These are phyloP conservation scores for Camellia oleifera DNA, from an alignment of 179 eudicot genomes.

Conservation along the genomic window DNA sequence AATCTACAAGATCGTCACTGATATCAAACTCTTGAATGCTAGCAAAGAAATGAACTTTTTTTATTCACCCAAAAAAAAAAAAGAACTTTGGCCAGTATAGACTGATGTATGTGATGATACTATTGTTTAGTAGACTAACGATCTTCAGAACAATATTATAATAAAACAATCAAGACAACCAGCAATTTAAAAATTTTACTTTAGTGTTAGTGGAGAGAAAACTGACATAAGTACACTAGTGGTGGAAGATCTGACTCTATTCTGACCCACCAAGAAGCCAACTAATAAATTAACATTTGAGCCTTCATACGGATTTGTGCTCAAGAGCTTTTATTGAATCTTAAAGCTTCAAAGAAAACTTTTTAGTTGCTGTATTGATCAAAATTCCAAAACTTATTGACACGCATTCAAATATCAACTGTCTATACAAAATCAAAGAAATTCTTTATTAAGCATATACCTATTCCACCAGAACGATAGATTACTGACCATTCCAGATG, in stretches of 20 bases:
- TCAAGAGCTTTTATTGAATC: background rate
- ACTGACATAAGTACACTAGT: slow-evolving; percentile 1
- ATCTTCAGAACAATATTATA: background rate
- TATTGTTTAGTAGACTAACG: background rate
- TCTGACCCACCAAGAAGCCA: background rate
- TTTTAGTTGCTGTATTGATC: background rate
- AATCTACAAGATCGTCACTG: background rate
- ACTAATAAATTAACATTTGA: background rate
- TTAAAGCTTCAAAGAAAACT: background rate
- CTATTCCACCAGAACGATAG: background rate
- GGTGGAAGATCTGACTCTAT: slow-evolving; percentile 5
- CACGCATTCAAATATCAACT: background rate
- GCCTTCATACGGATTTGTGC: background rate
- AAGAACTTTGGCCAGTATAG: background rate
- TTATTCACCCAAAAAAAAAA: too few species aligned
- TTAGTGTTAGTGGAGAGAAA: background rate
- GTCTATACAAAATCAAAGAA: background rate
- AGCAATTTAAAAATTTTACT: background rate
- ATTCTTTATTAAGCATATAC: background rate
- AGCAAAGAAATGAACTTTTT: background rate
- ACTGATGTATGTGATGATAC: background rate
- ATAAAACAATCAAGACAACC: background rate
- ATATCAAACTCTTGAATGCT: background rate
- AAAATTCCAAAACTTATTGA: background rate
- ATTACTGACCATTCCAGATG: background rate